Conservation (phyloP, 495 filamentous ascomycete species). For the Monascus purpureus region DNA sequence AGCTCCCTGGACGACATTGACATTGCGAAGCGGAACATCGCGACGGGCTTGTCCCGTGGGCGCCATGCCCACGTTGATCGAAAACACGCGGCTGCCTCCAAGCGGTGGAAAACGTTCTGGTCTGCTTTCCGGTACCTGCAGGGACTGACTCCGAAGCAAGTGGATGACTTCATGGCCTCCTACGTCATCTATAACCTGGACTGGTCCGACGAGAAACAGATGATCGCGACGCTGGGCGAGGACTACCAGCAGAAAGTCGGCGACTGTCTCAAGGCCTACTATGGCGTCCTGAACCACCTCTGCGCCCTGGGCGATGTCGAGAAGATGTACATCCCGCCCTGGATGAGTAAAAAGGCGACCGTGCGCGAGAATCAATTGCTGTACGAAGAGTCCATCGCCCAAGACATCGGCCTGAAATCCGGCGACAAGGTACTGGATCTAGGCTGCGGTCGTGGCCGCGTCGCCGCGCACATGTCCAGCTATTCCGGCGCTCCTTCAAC, state of each 20-base stretch:
- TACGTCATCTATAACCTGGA: slow-evolving; percentile 54
- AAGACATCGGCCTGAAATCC: slow-evolving; percentile 33
- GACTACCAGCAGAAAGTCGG: slow-evolving; percentile 46
- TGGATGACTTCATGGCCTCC: slow-evolving; percentile 52
- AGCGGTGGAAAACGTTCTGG: slow-evolving; percentile 40
- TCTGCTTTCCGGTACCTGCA: slow-evolving; percentile 41
- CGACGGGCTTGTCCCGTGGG: slow-evolving; percentile 5
- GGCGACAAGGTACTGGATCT: slow-evolving; percentile 43
- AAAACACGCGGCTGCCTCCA: slow-evolving; percentile 36
- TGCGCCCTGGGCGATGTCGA: slow-evolving; percentile 53
- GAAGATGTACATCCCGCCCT: slow-evolving; percentile 56
- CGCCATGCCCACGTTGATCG: slow-evolving; percentile 13
- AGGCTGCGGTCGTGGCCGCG: slow-evolving; percentile 45
- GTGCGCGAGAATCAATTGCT: slow-evolving; percentile 40
- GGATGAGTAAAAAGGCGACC: slow-evolving; percentile 42
- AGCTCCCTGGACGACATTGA: slow-evolving; percentile 27
- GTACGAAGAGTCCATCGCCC: slow-evolving; percentile 45
- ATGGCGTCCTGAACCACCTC: slow-evolving; percentile 49
- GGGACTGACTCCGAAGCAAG: slow-evolving; percentile 42
- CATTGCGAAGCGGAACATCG: slow-evolving; percentile 22
- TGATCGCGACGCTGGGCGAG: slow-evolving; percentile 41
- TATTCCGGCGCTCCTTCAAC: slow-evolving; percentile 41
- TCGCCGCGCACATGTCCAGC: slow-evolving; percentile 47
- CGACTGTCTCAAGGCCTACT: slow-evolving; percentile 45
- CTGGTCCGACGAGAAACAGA: slow-evolving; percentile 44